Conservation (phyloP, 2,329 filamentous ascomycete genomes). For the Cordyceps cicadae region DNA sequence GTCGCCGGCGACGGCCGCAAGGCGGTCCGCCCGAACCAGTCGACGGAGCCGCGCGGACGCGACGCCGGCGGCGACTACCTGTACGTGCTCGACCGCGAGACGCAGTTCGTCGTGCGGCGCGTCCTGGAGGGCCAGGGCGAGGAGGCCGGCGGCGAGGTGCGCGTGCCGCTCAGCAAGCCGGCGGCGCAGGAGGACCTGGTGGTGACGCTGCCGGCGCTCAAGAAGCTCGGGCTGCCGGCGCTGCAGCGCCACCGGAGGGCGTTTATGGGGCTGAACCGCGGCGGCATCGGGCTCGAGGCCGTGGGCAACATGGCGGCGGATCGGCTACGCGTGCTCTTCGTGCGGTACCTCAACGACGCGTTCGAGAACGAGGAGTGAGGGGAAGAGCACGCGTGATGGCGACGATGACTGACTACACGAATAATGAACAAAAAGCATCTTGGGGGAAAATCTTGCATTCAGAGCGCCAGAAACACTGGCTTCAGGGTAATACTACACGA, state of each 20-base stretch:
- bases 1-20: conserved; percentile 57
- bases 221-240: conserved; percentile 61
- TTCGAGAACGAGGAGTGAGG: conserved; percentile 49
- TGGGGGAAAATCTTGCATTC: background rate
- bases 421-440: background rate
- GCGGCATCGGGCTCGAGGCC: conserved; percentile 51
- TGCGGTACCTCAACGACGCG: conserved; percentile 57
- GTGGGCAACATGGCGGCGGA: conserved; percentile 45
- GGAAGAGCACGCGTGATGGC: background rate
- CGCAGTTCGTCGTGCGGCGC: conserved; percentile 64
- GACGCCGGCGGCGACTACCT: conserved; percentile 66
- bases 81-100: conserved; percentile 70
- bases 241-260: conserved; percentile 70
- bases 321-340: conserved; percentile 55
- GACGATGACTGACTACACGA: background rate
- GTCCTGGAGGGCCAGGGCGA: conserved; percentile 64
- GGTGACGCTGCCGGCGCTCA: conserved; percentile 55
- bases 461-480: background rate
- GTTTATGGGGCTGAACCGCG: conserved; percentile 69
- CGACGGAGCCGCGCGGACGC: conserved; percentile 57
- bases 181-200: conserved; percentile 39
- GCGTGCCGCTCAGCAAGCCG: conserved; percentile 30
- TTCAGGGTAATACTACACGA: background rate
- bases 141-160: conserved; percentile 54
- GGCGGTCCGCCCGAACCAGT: conserved; percentile 63